phyloP scores from a whole-genome alignment of 129 eudicot species.

The Artemisia tridentata region DNA sequence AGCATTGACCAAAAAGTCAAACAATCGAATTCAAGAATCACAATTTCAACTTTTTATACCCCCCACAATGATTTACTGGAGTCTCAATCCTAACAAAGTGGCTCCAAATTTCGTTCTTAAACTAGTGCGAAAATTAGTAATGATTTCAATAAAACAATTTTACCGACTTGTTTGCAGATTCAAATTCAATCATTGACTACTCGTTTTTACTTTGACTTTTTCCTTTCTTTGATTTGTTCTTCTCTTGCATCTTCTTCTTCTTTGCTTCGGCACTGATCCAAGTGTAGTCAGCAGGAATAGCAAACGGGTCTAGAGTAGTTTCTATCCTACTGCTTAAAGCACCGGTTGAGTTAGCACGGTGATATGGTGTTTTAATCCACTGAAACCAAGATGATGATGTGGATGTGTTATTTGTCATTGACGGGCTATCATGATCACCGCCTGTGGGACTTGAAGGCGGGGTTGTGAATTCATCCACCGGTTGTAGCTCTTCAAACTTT shows the following conservation, averaged over 20 bases:
- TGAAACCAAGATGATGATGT: slow-evolving; percentile 83
- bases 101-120: slow-evolving; percentile 40
- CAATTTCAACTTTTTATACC: slow-evolving; percentile 54
- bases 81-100: slow-evolving; percentile 35
- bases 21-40: slow-evolving; percentile 47
- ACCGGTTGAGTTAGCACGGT: slow-evolving; percentile 47
- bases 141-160: slow-evolving; percentile 28
- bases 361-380: slow-evolving; percentile 89
- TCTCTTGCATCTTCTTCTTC: slow-evolving; percentile 93
- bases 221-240: slow-evolving; percentile 70
- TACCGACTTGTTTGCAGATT: slow-evolving; percentile 24
- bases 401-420: slow-evolving; percentile 28
- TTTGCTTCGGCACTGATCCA: slow-evolving; percentile 91
- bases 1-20: slow-evolving; percentile 47
- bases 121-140: slow-evolving; percentile 33
- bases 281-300: slow-evolving; percentile 70
- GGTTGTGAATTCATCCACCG: slow-evolving; percentile 82
- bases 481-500: slow-evolving; percentile 83
- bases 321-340: slow-evolving; percentile 61
- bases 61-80: slow-evolving; percentile 67
- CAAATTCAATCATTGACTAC: slow-evolving; percentile 24
- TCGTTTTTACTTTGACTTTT: slow-evolving; percentile 43
- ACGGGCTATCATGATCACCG: slow-evolving; percentile 53
- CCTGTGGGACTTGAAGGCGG: slow-evolving; percentile 93
- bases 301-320: slow-evolving; percentile 71